Base-by-base conservation (phyloP, 2,329 filamentous ascomycete genomes). In the Cladosporium sp. region DNA sequence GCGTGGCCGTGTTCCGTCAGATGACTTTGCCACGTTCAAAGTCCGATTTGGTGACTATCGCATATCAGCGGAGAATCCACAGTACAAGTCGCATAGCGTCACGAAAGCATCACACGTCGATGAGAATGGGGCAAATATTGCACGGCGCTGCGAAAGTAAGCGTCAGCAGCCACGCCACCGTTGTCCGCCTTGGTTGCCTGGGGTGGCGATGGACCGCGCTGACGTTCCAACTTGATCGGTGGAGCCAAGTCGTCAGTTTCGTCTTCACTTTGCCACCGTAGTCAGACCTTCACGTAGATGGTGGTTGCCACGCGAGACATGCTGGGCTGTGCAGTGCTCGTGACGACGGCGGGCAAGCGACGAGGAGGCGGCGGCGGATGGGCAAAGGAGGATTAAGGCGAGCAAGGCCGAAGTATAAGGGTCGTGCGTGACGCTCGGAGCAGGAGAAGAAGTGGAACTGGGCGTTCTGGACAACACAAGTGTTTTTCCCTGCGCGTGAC, bases 401-500 rank as follows among this genome's bases (percentile, higher is more conserved):
- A 55, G 52, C 39, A 36, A 44, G 51, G 39, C 51, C 37, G 25
- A 35, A 28, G 25, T 47, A 55, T 55, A 28, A 47, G 40, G 52
- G 19, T 24, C 40, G 52, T 55, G 52, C 52, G 40, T 37, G 39
- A 28, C 52, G 39, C 52, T 24, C 40, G 40, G 40, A 37, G 34
- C 13, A 15, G 6, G 36, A 15, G n/a, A 44, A 28, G 28, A 54
- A 45, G 52, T 55, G 52, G 52, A 44, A 9, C 19, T 20, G 52
- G 40, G 32, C 40, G 52, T 55, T 55, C 52, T 55, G 39, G 52
- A 55, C 52, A 24, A 45, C 40, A 35, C 40, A 37, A 45, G 52
- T 22, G 40, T 47, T 55, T 34, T 55, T 39, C 52, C 52, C 52
- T 55, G 52, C 52, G 52, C 52, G 40, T 55, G 52, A 55, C 52